Conservation (phyloP, 257 asterid species). For the Cordia subcordata region DNA sequence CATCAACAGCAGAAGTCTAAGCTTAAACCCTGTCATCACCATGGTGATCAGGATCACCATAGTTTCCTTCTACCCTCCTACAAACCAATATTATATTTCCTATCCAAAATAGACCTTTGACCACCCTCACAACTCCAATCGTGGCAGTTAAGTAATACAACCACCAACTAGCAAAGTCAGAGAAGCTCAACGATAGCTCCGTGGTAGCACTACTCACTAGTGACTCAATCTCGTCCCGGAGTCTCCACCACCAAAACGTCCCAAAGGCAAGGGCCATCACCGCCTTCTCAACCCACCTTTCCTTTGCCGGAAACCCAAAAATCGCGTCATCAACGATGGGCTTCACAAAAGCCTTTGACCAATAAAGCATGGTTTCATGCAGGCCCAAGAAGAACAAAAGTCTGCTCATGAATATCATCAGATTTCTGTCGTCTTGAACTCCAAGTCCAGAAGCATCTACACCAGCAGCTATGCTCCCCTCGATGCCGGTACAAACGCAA, state of each 20-base stretch:
- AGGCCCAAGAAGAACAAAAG: slow-evolving; percentile 57
- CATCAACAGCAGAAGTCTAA: no score
- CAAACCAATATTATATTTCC: slow-evolving; percentile 19
- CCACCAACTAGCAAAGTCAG: slow-evolving; percentile 66
- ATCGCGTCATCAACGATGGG: slow-evolving; percentile 77
- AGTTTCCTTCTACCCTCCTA: background rate
- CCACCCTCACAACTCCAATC: slow-evolving; percentile 44
- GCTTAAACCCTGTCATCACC: slow-evolving; percentile 1
- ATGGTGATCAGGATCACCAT: background rate
- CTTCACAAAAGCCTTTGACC: slow-evolving; percentile 61
- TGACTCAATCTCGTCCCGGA: slow-evolving; percentile 77
- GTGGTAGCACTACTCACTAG: slow-evolving; percentile 54
- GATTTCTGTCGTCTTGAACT: slow-evolving; percentile 6
- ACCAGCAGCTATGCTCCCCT: slow-evolving; percentile 65
- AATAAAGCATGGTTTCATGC: slow-evolving; percentile 60
- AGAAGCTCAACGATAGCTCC: slow-evolving; percentile 39
- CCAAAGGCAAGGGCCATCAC: slow-evolving; percentile 50
- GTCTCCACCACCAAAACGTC: slow-evolving; percentile 75
- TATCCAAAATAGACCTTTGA: slow-evolving; percentile 30
- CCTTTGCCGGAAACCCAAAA: slow-evolving; percentile 30
- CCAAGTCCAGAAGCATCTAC: slow-evolving; percentile 45
- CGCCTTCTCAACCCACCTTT: slow-evolving; percentile 53
- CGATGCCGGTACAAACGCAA: slow-evolving; percentile 64
- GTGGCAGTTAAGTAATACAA: slow-evolving; percentile 54
- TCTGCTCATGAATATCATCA: slow-evolving; percentile 25